Evolutionary conservation across 441 rosid genomes (phyloP).

Genomic region (Populus hybrid): DNA sequence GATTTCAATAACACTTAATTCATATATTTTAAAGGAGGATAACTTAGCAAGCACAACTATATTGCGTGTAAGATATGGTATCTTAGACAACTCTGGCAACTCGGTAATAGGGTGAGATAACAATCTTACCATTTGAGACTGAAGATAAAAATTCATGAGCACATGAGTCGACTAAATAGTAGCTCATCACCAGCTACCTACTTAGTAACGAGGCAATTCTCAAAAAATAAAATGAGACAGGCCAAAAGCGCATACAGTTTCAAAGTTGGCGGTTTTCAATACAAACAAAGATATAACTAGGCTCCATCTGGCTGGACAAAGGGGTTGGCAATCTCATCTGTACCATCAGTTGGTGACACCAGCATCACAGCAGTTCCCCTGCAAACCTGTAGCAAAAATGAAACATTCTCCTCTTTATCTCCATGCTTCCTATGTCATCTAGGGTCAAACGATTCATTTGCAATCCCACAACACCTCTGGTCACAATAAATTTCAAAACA

Average conservation of each 20-base stretch:
- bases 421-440: not conserved
- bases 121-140: constrained; percentile 8
- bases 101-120: not conserved
- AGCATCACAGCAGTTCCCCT: constrained; percentile 96
- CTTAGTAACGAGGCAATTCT: not conserved
- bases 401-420: not conserved
- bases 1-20: no score
- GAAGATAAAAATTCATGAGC: not conserved
- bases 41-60: no score
- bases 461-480: not conserved
- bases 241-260: not conserved
- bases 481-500: not conserved
- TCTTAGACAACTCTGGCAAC: not conserved
- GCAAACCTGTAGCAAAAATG: constrained; percentile 51
- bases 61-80: no score
- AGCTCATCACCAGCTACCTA: constrained; percentile 4
- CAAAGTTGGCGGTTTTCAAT: constrained; percentile 11
- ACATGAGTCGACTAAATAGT: not conserved
- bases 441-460: not conserved
- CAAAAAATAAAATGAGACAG: not conserved
- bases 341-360: constrained; percentile 96
- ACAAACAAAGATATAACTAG: constrained; percentile 25
- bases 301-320: constrained; percentile 83
- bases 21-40: no score
- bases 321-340: constrained; percentile 96